Evolutionary conservation across 148 eudicot genomes (phyloP), one percentile per base, ranked within the genome.

Genomic region (Rhododendron griersonianum): DNA sequence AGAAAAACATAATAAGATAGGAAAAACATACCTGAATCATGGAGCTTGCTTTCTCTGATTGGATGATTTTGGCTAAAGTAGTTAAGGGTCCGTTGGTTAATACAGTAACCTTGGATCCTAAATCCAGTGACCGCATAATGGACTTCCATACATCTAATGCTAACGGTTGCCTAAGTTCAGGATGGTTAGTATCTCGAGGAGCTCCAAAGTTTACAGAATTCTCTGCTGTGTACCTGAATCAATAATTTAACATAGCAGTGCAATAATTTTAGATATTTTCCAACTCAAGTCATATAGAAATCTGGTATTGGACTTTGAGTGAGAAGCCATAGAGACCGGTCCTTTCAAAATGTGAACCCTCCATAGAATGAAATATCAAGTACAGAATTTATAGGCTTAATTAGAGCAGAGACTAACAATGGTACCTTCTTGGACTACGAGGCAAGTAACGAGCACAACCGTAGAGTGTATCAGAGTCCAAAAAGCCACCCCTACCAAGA

Each of bases 401-500:
- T 48, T 8, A 48, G 51, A 48, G 51, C 51, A 48, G 51, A 48
- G 11, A 48, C 51, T 48, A 48, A 48, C 51, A 8, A 48, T 10
- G 16, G 14, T 57, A 92, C 98, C 96, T 93, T 50, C 96, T 88
- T 59, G 94, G 96, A 86, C 98, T 92, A 51, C 92, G 91, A 13
- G 98, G 96, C 79, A 95, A 83, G 28, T 87, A 78, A 35, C 92
- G 93, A 78, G 96, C 96, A 51, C 92, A 92, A 2, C 98, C 96
- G 47, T 88, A 95, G 11, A 95, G 90, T 33, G 98, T 95, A 63
- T 95, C 98, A 11, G 98, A 93, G 89, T 95, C 98, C 11, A 95
- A 80, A 55, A 93, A 89, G 41, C 98, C 98, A 47, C 95, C 98
- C 83, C 93, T 84, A 9, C 98, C 95, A 39, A 89, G 94, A 48